Percentiles rank a stretch among this genome's conserved stretches.
phyloP scores from a whole-genome alignment of 306 rosid genomes.

The Bauhinia variegata region DNA sequence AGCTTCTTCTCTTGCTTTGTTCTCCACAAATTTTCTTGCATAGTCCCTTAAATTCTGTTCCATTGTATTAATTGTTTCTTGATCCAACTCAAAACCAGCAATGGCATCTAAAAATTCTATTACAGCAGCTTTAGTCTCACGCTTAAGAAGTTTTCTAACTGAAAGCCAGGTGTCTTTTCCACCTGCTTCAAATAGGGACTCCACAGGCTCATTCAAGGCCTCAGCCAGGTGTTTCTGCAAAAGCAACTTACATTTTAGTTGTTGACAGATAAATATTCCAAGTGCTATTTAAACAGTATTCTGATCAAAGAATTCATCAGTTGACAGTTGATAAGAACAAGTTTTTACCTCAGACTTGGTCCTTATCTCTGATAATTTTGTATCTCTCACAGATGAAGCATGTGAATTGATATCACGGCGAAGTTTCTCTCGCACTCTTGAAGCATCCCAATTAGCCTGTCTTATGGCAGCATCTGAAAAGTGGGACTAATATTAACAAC shows the following conservation, averaged over 20 bases:
- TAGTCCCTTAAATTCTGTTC: constrained; percentile 54
- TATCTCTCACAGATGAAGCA: constrained; percentile 55
- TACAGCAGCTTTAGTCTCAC: constrained; percentile 61
- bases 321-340: constrained; percentile 2
- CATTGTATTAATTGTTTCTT: constrained; percentile 57
- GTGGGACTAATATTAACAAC: constrained; percentile 22
- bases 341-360: constrained; percentile 59
- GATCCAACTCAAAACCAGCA: constrained; percentile 77
- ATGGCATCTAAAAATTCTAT: constrained; percentile 51
- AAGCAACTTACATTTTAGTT: constrained; percentile 25
- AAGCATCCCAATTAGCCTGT: constrained; percentile 74
- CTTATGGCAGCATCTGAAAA: constrained; percentile 65
- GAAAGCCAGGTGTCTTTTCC: constrained; percentile 74
- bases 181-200: constrained; percentile 72
- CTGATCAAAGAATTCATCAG: constrained; percentile 27
- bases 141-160: constrained; percentile 71
- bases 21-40: constrained; percentile 76
- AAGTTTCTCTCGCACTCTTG: constrained; percentile 69
- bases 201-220: constrained; percentile 69
- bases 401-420: constrained; percentile 70
- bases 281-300: constrained; percentile 19
- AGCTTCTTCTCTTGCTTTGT: constrained; percentile 82
- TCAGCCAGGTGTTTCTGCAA: constrained; percentile 64
- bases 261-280: constrained; percentile 13
- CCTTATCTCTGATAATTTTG: constrained; percentile 55